A percentile compares a stretch with the other conserved stretches of the same genome.
Conservation (phyloP, 345 rosid genomes). For the Microcos paniculata region DNA sequence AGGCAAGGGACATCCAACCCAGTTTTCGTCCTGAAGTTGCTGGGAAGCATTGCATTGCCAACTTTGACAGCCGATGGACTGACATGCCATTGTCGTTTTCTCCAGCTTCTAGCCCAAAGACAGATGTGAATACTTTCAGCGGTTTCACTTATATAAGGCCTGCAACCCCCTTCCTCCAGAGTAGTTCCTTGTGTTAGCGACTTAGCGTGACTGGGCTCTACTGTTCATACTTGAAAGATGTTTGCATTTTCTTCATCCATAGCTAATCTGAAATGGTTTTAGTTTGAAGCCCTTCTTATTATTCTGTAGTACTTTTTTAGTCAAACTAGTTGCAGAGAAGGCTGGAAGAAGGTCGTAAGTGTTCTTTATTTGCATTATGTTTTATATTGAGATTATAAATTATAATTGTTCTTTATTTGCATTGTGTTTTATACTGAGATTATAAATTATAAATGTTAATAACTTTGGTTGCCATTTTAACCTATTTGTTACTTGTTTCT, state of each 20-base stretch:
- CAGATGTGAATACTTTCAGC: constrained; percentile 58
- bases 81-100: constrained; percentile 79
- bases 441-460: background rate
- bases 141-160: constrained; percentile 78
- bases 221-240: background rate
- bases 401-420: background rate
- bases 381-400: background rate
- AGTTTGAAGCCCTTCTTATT: background rate
- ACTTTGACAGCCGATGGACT: constrained; percentile 86
- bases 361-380: background rate
- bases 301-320: background rate
- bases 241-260: background rate
- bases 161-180: constrained; percentile 48
- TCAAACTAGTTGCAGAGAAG: background rate
- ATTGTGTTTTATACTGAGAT: background rate
- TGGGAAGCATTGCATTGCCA: constrained; percentile 80
- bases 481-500: too few relatives aligned
- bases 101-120: constrained; percentile 75
- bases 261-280: background rate
- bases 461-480: too few relatives aligned
- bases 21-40: constrained; percentile 79
- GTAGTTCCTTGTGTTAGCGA: constrained; percentile 20
- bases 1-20: constrained; percentile 76
- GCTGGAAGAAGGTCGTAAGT: background rate
- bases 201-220: background rate